Percentiles rank a stretch among this genome's conserved stretches.
Conservation (phyloP, 768 basidiomycete species). For the Piloderma croceum region DNA sequence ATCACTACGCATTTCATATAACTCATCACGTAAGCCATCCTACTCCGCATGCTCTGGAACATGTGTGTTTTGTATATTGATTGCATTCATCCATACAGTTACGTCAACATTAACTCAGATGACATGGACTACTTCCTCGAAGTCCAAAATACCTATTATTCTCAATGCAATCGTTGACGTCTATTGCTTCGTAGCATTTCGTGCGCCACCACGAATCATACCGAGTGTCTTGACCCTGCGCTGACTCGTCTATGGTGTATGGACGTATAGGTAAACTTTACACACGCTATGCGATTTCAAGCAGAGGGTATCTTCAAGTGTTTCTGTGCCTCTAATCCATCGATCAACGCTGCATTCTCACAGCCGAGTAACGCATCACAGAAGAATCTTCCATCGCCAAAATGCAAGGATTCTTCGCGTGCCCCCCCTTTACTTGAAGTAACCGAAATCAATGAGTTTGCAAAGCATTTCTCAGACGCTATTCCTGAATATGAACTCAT, state of each 20-base stretch:
- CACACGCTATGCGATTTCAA: constrained; percentile 88
- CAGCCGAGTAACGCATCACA: constrained; percentile 46
- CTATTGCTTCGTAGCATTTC: constrained; percentile 48
- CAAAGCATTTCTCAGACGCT: constrained; percentile 74
- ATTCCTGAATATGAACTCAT: constrained; percentile 86
- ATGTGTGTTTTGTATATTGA: too few species aligned
- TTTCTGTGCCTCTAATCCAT: constrained; percentile 74
- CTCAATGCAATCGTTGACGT: constrained; percentile 3
- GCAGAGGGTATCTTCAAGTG: constrained; percentile 91
- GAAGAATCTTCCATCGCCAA: constrained; percentile 60
- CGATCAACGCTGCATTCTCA: constrained; percentile 19
- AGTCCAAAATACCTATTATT: too few species aligned
- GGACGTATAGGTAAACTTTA: constrained; percentile 92
- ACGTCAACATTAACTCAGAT: too few species aligned
- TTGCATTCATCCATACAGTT: too few species aligned
- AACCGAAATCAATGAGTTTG: constrained; percentile 68
- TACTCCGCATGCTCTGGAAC: too few species aligned
- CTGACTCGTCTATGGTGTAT: constrained; percentile 84
- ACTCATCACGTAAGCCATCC: too few species aligned
- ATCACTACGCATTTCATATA: too few species aligned
- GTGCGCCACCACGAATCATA: constrained; percentile 92
- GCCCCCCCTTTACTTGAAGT: constrained; percentile 68
- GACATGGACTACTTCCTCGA: too few species aligned
- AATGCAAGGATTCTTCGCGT: constrained; percentile 54
- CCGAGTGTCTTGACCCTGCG: constrained; percentile 87